These are phyloP conservation scores for Podila verticillata DNA, from an alignment of 192 early-diverging fungal genomes.

Conservation along the genomic window DNA sequence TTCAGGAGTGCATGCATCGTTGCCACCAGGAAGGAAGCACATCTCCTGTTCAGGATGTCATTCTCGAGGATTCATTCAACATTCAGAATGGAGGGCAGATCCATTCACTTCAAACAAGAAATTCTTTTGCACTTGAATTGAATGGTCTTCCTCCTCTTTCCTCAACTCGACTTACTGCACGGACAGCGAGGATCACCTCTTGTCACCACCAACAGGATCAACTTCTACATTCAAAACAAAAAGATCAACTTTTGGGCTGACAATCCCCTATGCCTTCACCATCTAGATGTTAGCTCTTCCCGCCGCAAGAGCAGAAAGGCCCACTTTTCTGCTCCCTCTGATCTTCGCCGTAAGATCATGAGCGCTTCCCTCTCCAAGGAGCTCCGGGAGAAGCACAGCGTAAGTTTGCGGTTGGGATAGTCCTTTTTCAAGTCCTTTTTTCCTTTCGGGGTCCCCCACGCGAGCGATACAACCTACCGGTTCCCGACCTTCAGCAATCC, in stretches of 20 bases:
- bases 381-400: conserved; percentile 95
- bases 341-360: conserved; percentile 96
- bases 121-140: too few relatives aligned
- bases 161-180: too few relatives aligned
- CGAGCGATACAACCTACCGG: background rate
- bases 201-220: background rate
- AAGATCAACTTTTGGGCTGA: conserved; percentile 14
- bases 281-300: conserved; percentile 86
- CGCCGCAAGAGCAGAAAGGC: conserved; percentile 96
- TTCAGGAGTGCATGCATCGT: too few relatives aligned
- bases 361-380: conserved; percentile 97
- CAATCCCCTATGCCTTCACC: conserved; percentile 7
- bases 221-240: background rate
- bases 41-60: too few relatives aligned
- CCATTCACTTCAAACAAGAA: too few relatives aligned
- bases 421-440: conserved; percentile 24
- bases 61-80: too few relatives aligned
- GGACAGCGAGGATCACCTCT: background rate
- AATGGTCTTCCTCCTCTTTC: too few relatives aligned
- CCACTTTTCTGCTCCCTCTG: conserved; percentile 97
- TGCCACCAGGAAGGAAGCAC: too few relatives aligned
- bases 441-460: background rate
- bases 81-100: too few relatives aligned
- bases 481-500: background rate
- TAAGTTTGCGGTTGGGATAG: conserved; percentile 61